Evolutionary conservation across 1,284 basidiomycete species (phyloP).

Genomic region (Fomitopsis palustris): DNA sequence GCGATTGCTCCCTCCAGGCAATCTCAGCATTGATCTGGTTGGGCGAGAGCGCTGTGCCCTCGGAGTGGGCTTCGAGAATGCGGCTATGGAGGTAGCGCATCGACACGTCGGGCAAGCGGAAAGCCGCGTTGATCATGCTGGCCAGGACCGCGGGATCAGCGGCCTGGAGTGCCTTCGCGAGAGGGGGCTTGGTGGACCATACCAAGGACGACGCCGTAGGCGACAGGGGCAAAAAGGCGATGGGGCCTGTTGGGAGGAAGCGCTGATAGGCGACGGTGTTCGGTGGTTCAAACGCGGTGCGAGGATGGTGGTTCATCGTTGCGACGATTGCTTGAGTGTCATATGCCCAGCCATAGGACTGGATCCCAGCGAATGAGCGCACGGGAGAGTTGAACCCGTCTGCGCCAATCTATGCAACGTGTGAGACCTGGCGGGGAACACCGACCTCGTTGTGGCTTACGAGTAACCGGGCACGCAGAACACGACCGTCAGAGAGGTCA

Average conservation of each 20-base stretch:
- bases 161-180: conserved; percentile 73
- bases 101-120: conserved; percentile 79
- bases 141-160: conserved; percentile 66
- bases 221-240: conserved; percentile 90
- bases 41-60: conserved; percentile 40
- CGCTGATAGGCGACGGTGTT: conserved; percentile 91
- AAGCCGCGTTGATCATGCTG: conserved; percentile 87
- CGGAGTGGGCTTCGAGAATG: conserved; percentile 50
- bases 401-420: conserved; percentile 73
- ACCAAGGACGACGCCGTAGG: conserved; percentile 83
- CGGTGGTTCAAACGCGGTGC: conserved; percentile 51
- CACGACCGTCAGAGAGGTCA: conserved; percentile 58
- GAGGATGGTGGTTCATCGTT: conserved; percentile 72
- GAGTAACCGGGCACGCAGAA: conserved; percentile 67
- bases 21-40: conserved; percentile 57
- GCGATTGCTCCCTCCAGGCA: conserved; percentile 63
- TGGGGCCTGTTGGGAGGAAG: conserved; percentile 93
- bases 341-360: conserved; percentile 92
- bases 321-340: conserved; percentile 89
- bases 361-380: conserved; percentile 81
- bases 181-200: conserved; percentile 86
- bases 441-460: conserved; percentile 38
- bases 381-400: conserved; percentile 97
- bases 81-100: conserved; percentile 66
- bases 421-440: conserved; percentile 8